Evolutionary conservation across 2,329 filamentous ascomycete genomes (phyloP).

Genomic region (Hyphodiscus sp.): DNA sequence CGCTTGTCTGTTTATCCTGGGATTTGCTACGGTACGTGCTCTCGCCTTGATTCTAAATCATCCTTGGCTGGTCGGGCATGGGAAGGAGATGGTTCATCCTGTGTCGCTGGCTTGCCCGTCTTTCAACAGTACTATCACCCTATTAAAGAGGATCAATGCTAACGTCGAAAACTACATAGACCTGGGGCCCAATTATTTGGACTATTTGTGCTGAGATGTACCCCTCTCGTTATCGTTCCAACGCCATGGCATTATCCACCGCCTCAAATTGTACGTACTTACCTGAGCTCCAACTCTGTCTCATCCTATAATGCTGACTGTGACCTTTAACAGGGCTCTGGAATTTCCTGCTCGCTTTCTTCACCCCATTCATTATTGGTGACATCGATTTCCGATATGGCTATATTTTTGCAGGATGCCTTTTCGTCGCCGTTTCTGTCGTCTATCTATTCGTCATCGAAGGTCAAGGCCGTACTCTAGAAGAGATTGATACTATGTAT

Average conservation of each 20-base stretch:
- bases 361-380: constrained; percentile 68
- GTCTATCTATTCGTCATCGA: constrained; percentile 31
- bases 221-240: constrained; percentile 52
- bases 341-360: constrained; percentile 68
- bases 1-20: constrained; percentile 66
- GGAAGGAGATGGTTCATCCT: too few species aligned
- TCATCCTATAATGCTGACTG: too few species aligned
- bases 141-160: not conserved
- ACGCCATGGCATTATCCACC: constrained; percentile 52
- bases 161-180: constrained; percentile 38
- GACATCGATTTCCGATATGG: constrained; percentile 56
- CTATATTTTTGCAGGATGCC: constrained; percentile 67
- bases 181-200: constrained; percentile 64
- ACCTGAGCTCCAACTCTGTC: constrained; percentile 23
- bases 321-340: constrained; percentile 39
- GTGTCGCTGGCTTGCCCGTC: too few species aligned
- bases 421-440: constrained; percentile 49
- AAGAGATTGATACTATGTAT: constrained; percentile 23
- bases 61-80: too few species aligned
- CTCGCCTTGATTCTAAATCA: too few species aligned
- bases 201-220: constrained; percentile 60
- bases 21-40: constrained; percentile 37
- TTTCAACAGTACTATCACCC: too few species aligned
- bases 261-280: constrained; percentile 40
- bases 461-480: constrained; percentile 35